Percentiles rank a stretch among this genome's conserved stretches.
Conservation (phyloP, 164 flowering plant species). For the Vitis rupestris region DNA sequence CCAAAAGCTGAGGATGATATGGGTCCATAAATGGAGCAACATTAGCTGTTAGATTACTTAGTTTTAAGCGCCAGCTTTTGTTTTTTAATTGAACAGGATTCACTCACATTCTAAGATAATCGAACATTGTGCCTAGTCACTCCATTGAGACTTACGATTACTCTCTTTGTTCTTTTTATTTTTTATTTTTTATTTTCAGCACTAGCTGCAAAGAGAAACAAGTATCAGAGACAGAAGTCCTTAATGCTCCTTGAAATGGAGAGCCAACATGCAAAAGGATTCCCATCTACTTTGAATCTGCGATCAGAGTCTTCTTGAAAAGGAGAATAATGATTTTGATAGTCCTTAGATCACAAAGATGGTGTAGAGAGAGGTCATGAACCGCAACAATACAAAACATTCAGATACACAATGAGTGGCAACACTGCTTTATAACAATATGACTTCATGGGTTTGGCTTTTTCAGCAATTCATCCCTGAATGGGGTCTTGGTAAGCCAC, state of each 20-base stretch:
- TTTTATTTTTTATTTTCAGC: slow-evolving; percentile 44
- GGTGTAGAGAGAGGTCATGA: not conserved
- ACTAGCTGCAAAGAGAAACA: slow-evolving; percentile 88
- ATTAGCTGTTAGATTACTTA: too few relatives aligned
- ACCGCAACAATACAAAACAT: slow-evolving; percentile 1
- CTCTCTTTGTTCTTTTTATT: not conserved
- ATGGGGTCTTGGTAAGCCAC: slow-evolving; percentile 14
- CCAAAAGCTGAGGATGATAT: too few relatives aligned
- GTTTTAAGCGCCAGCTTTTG: too few relatives aligned
- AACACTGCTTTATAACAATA: slow-evolving; percentile 6
- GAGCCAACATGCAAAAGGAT: slow-evolving; percentile 77
- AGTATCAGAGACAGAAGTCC: slow-evolving; percentile 91
- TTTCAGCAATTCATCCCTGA: slow-evolving; percentile 8
- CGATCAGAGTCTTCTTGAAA: slow-evolving; percentile 18
- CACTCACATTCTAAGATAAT: not conserved
- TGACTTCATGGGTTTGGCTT: slow-evolving; percentile 14
- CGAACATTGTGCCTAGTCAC: not conserved
- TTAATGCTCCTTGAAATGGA: slow-evolving; percentile 96
- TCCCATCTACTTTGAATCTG: slow-evolving; percentile 56
- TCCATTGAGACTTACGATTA: not conserved
- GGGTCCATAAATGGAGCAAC: too few relatives aligned
- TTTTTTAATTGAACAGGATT: too few relatives aligned
- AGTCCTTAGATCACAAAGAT: slow-evolving; percentile 1
- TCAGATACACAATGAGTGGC: slow-evolving; percentile 5
- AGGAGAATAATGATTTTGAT: slow-evolving; percentile 6